These are phyloP conservation scores for Clitocybe nebularis DNA, from an alignment of 1,284 basidiomycete species.

Conservation along the genomic window DNA sequence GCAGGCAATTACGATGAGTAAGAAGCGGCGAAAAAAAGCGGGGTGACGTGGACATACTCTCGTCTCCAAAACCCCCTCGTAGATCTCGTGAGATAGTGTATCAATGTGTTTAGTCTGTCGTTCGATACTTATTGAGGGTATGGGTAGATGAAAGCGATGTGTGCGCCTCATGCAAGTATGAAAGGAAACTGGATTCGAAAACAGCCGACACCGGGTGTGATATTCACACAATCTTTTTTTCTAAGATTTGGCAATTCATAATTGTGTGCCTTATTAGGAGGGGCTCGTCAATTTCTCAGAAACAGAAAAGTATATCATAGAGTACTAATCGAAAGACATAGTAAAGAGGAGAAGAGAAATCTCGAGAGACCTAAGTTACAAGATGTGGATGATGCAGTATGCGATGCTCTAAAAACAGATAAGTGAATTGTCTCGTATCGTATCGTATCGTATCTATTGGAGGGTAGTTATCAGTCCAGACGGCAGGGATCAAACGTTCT, in stretches of 20 bases:
- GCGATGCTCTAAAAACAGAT: conserved; percentile 28
- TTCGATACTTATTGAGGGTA: not conserved
- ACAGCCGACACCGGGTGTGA: conserved; percentile 3
- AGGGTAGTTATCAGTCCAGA: conserved; percentile 23
- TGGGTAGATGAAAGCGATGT: conserved; percentile 1
- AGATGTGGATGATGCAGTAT: conserved; percentile 13
- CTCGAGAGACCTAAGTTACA: conserved; percentile 25
- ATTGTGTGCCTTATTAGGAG: not conserved
- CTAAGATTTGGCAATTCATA: not conserved
- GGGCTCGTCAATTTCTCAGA: conserved; percentile 8
- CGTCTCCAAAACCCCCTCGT: not conserved
- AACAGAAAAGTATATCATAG: conserved; percentile 22
- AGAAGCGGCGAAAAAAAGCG: conserved; percentile 1
- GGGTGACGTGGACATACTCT: conserved; percentile 7
- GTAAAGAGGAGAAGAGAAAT: conserved; percentile 19
- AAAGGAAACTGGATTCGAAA: conserved; percentile 4
- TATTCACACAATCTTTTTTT: not conserved
- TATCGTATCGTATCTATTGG: conserved; percentile 10
- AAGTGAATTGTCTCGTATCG: conserved; percentile 24
- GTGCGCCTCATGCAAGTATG: conserved; percentile 7
- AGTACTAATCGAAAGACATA: conserved; percentile 32
- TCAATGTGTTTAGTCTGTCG: not conserved
- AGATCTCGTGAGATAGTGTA: too few species aligned
- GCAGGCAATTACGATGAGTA: too few species aligned
- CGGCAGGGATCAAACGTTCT: conserved; percentile 10